Percentiles rank a stretch among this genome's conserved stretches.
Evolutionary conservation across 2,329 filamentous ascomycete genomes (phyloP).

Genomic region (Aspergillus brasiliensis): DNA sequence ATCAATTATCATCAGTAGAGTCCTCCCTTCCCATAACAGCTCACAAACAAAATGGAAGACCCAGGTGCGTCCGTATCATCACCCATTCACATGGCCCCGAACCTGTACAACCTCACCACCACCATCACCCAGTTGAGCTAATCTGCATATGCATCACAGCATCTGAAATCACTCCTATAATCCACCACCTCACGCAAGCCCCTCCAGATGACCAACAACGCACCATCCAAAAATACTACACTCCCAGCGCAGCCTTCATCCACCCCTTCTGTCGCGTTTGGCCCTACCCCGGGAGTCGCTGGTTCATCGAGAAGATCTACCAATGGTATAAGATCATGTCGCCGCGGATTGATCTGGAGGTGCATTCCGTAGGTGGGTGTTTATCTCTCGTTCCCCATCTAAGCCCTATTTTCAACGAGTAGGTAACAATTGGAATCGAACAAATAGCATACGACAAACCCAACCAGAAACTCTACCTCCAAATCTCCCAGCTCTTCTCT

Average conservation of each 20-base stretch:
- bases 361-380: slow-evolving; percentile 61
- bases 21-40: neutral
- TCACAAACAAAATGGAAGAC: slow-evolving; percentile 22
- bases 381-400: neutral
- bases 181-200: slow-evolving; percentile 69
- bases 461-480: slow-evolving; percentile 70
- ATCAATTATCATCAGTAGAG: too few species aligned
- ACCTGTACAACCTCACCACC: slow-evolving; percentile 21
- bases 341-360: slow-evolving; percentile 67
- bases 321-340: slow-evolving; percentile 84
- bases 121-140: slow-evolving; percentile 1
- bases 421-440: slow-evolving; percentile 4
- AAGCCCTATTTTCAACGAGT: neutral
- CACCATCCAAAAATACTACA: slow-evolving; percentile 72
- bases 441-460: slow-evolving; percentile 66
- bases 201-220: slow-evolving; percentile 65
- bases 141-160: slow-evolving; percentile 33
- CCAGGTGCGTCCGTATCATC: slow-evolving; percentile 17
- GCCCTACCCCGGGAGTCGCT: slow-evolving; percentile 63
- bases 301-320: slow-evolving; percentile 69
- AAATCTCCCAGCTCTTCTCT: slow-evolving; percentile 72
- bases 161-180: slow-evolving; percentile 65
- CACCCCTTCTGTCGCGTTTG: slow-evolving; percentile 77
- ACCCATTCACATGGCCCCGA: neutral
- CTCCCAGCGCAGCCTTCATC: slow-evolving; percentile 69